Evolutionary conservation across 2,329 filamentous ascomycete species (phyloP).

Genomic region (Xylariaceae sp.): DNA sequence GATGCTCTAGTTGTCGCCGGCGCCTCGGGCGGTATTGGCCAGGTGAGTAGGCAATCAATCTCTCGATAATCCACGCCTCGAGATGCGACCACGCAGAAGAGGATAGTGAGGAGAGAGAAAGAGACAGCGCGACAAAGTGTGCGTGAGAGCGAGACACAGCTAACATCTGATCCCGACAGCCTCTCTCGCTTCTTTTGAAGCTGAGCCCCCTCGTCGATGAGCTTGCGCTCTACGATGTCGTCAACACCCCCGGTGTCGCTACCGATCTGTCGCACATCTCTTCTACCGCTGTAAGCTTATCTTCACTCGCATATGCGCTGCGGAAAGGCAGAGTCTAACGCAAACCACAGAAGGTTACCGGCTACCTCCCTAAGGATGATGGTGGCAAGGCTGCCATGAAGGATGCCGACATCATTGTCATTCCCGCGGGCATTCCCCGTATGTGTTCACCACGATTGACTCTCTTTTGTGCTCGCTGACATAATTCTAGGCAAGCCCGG

Average conservation of each 20-base stretch:
- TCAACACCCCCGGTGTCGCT: slow-evolving; percentile 95
- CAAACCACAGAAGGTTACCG: slow-evolving; percentile 65
- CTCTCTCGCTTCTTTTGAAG: slow-evolving; percentile 94
- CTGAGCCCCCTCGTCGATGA: slow-evolving; percentile 80
- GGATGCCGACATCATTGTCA: slow-evolving; percentile 91
- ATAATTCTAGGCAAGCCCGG: slow-evolving; percentile 78
- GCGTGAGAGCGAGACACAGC: neutral
- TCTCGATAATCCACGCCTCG: neutral
- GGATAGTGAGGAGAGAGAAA: neutral
- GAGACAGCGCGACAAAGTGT: neutral
- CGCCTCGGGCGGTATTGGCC: slow-evolving; percentile 96
- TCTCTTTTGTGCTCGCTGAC: slow-evolving; percentile 21
- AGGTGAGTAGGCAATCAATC: slow-evolving; percentile 52
- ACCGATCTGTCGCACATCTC: slow-evolving; percentile 98
- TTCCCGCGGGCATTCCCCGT: slow-evolving; percentile 97
- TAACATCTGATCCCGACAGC: slow-evolving; percentile 47
- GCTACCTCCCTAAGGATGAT: slow-evolving; percentile 80
- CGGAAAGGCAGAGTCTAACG: slow-evolving; percentile 28
- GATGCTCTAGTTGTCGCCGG: slow-evolving; percentile 70
- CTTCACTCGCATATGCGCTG: neutral
- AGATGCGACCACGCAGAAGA: neutral
- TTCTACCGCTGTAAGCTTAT: slow-evolving; percentile 62
- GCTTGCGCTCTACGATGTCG: slow-evolving; percentile 97
- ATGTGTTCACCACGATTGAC: slow-evolving; percentile 37
- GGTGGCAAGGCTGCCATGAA: slow-evolving; percentile 85